Evolutionary conservation across 2,329 filamentous ascomycete genomes (phyloP).

Genomic region (Triangularia setosa): DNA sequence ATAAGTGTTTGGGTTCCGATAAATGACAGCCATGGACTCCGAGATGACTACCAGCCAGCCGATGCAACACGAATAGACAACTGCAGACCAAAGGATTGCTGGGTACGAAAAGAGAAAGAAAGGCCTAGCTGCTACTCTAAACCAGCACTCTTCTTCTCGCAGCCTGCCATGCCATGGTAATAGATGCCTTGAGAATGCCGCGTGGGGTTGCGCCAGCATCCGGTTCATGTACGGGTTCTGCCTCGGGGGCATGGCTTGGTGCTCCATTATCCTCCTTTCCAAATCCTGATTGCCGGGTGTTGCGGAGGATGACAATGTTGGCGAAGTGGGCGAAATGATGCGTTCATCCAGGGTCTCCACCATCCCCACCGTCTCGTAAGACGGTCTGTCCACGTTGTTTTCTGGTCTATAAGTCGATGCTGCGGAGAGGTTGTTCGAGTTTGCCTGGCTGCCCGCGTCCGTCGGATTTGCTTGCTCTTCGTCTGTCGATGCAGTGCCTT

Average conservation of each 20-base stretch:
- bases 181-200: conserved; percentile 71
- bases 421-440: no score
- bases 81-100: conserved; percentile 79
- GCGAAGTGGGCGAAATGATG: not conserved
- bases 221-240: conserved; percentile 46
- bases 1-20: conserved; percentile 62
- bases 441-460: conserved; percentile 2
- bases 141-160: conserved; percentile 67
- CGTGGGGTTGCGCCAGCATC: not conserved
- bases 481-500: not conserved
- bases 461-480: not conserved
- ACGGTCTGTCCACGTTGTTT: not conserved
- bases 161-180: conserved; percentile 75
- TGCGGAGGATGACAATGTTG: not conserved
- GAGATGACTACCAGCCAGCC: conserved; percentile 96
- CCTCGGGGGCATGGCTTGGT: conserved; percentile 67
- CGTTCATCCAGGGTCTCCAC: not conserved
- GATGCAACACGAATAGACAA: conserved; percentile 81
- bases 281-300: not conserved
- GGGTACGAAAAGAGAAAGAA: conserved; percentile 87
- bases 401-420: not conserved
- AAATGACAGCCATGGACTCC: conserved; percentile 79
- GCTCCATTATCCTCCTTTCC: conserved; percentile 18
- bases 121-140: conserved; percentile 71
- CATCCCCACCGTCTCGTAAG: not conserved